Base-by-base conservation (phyloP, 805 yeast species). In the Hanseniaspora jakobsenii region DNA sequence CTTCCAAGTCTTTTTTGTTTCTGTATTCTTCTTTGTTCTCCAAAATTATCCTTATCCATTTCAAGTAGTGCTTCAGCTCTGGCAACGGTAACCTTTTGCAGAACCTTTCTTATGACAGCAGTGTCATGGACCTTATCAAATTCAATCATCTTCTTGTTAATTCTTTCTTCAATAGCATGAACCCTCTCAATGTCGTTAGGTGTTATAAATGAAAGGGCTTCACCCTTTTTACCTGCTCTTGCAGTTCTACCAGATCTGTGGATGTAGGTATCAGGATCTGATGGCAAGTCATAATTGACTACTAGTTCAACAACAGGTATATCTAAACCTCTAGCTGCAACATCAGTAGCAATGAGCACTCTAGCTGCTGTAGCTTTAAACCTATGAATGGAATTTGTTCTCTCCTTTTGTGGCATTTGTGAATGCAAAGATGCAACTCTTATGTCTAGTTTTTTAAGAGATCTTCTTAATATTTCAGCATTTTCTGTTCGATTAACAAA, bases 241-340 rank as follows among this genome's bases (percentile, higher is more conserved):
- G 97, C 98, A 10, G 98, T 89, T 75, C 98, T 83, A 66, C 98
- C 98, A 9, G 89, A 94, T 61, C 98, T 71, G 64, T 91, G 98
- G 44, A 91, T 86, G 55, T 84, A 91, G 51, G 91, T 95, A 56
- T 91, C 95, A 3, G 97, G 83, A 57, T 91, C 96, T 0, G 91
- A 86, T 4, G 98, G 98, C 19, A 91, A 75, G 56, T 91, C 97
- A 56, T 74, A 91, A 59, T 91, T 91, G 21, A 91, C 65, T 21
- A 91, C 97, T 53, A 91, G 67, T 56, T 79, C 89, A 3, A 91
- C 98, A 7, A 76, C 70, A 9, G 97, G 98, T 47, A 91, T 91
- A 70, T 91, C 98, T 51, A 91, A 71, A 60, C 98, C 98, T 73
- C 98, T 77, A 23, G 95, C 79, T 2, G 95, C 98, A 18, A 91